A percentile compares a stretch with the other conserved stretches of the same genome.
These are phyloP conservation scores for Spinellus fusiger DNA, from an alignment of 192 early-diverging fungal species.

Conservation along the genomic window DNA sequence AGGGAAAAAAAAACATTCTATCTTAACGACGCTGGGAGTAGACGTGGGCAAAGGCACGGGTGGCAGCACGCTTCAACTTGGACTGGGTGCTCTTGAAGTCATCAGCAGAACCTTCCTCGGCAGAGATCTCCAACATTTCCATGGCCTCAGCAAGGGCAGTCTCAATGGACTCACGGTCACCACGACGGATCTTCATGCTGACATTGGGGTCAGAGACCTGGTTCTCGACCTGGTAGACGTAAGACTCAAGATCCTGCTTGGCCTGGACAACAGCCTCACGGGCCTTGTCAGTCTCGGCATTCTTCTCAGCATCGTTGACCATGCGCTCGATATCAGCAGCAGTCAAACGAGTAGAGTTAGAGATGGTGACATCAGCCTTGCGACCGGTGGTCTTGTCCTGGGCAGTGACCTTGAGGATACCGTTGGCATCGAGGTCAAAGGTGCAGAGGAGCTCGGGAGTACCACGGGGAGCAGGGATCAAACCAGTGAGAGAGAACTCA, in stretches of 20 bases:
- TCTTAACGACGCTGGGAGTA: conserved; percentile 32
- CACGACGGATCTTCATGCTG: conserved; percentile 63
- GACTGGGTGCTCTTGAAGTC: conserved; percentile 59
- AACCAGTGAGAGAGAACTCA: conserved; percentile 75
- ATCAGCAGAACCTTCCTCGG: conserved; percentile 53
- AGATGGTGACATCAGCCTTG: conserved; percentile 90
- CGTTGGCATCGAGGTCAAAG: conserved; percentile 82
- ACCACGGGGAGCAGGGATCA: conserved; percentile 74
- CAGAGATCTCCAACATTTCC: conserved; percentile 62
- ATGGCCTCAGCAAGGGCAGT: conserved; percentile 72
- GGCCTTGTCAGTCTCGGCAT: conserved; percentile 70
- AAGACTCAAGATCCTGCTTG: conserved; percentile 75
- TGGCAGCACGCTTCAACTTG: conserved; percentile 65
- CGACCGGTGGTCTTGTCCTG: conserved; percentile 88
- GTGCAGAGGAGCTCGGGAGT: conserved; percentile 76
- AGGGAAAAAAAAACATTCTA: too few relatives aligned
- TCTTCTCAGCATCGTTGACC: conserved; percentile 87
- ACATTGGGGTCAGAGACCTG: conserved; percentile 59
- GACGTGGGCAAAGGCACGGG: conserved; percentile 56
- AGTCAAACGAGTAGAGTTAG: conserved; percentile 87
- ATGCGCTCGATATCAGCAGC: conserved; percentile 92
- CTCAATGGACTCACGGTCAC: conserved; percentile 67
- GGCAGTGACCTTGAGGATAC: conserved; percentile 87
- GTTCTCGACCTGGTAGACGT: conserved; percentile 59
- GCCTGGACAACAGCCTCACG: conserved; percentile 71